Conservation (phyloP, 1,139 yeast genomes). For the Zygotorulaspora mrakii region DNA sequence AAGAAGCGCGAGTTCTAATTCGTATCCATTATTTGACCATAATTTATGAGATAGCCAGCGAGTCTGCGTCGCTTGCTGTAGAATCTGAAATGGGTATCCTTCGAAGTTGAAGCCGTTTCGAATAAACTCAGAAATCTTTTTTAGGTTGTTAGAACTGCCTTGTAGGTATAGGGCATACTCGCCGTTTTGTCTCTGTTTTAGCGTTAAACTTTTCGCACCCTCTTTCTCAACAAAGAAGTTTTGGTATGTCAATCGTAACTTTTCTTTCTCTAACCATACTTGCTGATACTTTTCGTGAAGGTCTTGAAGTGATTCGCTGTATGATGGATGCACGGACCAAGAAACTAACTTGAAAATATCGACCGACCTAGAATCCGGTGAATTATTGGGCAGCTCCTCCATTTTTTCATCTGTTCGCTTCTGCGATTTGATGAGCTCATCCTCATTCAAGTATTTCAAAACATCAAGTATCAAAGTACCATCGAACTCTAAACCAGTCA, state of each 20-base stretch:
- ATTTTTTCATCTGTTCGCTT: slow-evolving; percentile 8
- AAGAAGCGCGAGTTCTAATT: slow-evolving; percentile 27
- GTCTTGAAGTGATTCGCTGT: slow-evolving; percentile 19
- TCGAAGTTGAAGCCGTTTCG: slow-evolving; percentile 9
- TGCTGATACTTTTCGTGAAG: slow-evolving; percentile 26
- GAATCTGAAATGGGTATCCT: slow-evolving; percentile 17
- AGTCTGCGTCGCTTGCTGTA: slow-evolving; percentile 35
- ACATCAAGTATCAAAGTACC: slow-evolving; percentile 23
- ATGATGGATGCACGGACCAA: slow-evolving; percentile 25
- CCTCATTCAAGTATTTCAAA: slow-evolving; percentile 25
- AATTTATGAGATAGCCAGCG: slow-evolving; percentile 35
- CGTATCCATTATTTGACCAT: slow-evolving; percentile 40
- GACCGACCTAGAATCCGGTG: background rate
- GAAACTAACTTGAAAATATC: background rate
- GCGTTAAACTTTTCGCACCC: slow-evolving; percentile 25
- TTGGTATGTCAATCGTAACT: slow-evolving; percentile 24
- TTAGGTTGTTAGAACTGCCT: slow-evolving; percentile 23
- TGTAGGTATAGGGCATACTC: slow-evolving; percentile 30
- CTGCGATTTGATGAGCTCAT: slow-evolving; percentile 13
- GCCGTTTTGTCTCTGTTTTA: slow-evolving; percentile 28
- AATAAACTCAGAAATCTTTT: slow-evolving; percentile 17
- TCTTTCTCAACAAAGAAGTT: slow-evolving; percentile 18
- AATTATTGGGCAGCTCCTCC: slow-evolving; percentile 6
- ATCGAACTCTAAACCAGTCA: slow-evolving; percentile 20
- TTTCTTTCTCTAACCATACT: slow-evolving; percentile 22